Percentiles rank a stretch among this genome's conserved stretches.
Conservation (phyloP, 371 early-diverging fungal genomes). For the Coemansia sp. region DNA sequence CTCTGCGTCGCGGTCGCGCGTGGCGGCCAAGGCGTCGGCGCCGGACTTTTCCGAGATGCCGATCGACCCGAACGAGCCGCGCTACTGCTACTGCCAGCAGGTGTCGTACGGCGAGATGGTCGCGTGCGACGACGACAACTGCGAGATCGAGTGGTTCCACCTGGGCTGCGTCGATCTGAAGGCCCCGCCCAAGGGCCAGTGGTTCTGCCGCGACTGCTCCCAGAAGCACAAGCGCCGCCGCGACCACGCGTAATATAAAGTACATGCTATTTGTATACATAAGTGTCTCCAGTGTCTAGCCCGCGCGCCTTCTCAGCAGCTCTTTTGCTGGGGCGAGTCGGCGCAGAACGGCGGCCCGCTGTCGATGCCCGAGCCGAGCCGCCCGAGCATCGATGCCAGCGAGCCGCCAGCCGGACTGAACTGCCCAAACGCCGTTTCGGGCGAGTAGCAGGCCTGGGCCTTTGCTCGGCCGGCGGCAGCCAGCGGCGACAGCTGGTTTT, state of each 20-base stretch:
- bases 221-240: slow-evolving; percentile 46
- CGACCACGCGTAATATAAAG: slow-evolving; percentile 10
- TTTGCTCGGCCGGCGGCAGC: background rate
- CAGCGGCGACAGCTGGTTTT: background rate
- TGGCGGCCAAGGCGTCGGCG: slow-evolving; percentile 14
- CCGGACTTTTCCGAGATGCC: slow-evolving; percentile 64
- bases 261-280: background rate
- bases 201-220: slow-evolving; percentile 56
- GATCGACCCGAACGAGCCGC: slow-evolving; percentile 95
- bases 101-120: slow-evolving; percentile 99
- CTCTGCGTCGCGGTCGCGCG: slow-evolving; percentile 19
- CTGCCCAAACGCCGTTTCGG: slow-evolving; percentile 7
- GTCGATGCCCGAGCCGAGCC: background rate
- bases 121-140: slow-evolving; percentile 92
- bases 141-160: slow-evolving; percentile 64
- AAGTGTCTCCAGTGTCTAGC: no score
- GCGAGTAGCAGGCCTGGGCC: slow-evolving; percentile 1
- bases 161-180: slow-evolving; percentile 59
- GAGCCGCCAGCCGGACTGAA: slow-evolving; percentile 2
- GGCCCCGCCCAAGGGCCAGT: slow-evolving; percentile 55
- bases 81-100: slow-evolving; percentile 94
- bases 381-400: slow-evolving; percentile 11
- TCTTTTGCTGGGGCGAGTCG: slow-evolving; percentile 2
- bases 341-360: background rate
- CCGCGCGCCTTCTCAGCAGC: background rate